phyloP scores from a whole-genome alignment of 805 yeast species.

The Schwanniomyces yamadae region DNA sequence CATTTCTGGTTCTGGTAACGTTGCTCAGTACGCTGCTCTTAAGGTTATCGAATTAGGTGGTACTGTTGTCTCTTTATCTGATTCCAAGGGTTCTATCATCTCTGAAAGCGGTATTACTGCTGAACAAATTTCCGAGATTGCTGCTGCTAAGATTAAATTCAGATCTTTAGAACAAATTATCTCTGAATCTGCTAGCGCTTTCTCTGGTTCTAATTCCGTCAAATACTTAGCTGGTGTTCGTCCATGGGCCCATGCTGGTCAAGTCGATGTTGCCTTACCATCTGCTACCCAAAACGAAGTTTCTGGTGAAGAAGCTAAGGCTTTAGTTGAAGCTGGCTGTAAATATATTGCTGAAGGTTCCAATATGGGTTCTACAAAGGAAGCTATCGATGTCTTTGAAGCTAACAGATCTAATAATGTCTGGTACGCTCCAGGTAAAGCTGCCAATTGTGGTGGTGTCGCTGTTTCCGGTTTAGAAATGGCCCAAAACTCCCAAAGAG shows the following conservation, averaged over 20 bases:
- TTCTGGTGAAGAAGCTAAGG: slow-evolving; percentile 94
- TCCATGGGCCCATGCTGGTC: slow-evolving; percentile 92
- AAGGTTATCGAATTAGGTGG: slow-evolving; percentile 97
- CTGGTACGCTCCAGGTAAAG: slow-evolving; percentile 99
- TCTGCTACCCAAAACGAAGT: slow-evolving; percentile 99
- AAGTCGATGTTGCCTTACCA: slow-evolving; percentile 94
- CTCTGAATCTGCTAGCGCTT: slow-evolving; percentile 50
- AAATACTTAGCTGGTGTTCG: slow-evolving; percentile 90
- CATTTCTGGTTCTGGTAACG: slow-evolving; percentile 97
- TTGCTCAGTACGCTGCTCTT: slow-evolving; percentile 98
- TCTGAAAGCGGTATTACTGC: slow-evolving; percentile 78
- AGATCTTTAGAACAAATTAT: slow-evolving; percentile 69
- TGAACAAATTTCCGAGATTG: slow-evolving; percentile 74
- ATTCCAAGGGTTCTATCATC: slow-evolving; percentile 88
- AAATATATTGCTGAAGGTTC: slow-evolving; percentile 98
- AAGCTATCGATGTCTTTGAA: slow-evolving; percentile 94
- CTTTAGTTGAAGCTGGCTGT: slow-evolving; percentile 87
- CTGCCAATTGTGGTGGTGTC: slow-evolving; percentile 99
- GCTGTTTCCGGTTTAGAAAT: slow-evolving; percentile 98
- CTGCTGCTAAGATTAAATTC: slow-evolving; percentile 77
- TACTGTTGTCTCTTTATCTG: slow-evolving; percentile 88
- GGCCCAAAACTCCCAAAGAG: slow-evolving; percentile 98
- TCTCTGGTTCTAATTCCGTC: slow-evolving; percentile 53
- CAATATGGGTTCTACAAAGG: slow-evolving; percentile 98
- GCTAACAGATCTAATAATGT: slow-evolving; percentile 66